Conservation (phyloP, 108 stramenopile genomes). For the Cylindrotheca closterium region DNA sequence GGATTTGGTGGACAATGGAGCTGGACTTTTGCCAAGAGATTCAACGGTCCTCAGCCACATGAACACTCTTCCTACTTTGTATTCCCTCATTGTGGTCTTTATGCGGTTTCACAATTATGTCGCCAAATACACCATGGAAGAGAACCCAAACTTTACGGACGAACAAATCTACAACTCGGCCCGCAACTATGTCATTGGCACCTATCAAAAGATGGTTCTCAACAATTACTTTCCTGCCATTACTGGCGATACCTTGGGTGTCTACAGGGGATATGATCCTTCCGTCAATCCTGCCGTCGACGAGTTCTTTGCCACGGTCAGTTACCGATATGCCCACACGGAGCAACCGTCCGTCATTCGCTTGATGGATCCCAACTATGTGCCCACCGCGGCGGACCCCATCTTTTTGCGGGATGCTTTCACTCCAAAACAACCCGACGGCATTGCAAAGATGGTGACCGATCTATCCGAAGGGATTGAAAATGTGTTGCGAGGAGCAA, state of each 20-base stretch:
- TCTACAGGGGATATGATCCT: conserved; percentile 18
- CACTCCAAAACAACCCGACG: neutral
- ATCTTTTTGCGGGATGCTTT: conserved; percentile 20
- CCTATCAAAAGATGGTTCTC: conserved; percentile 3
- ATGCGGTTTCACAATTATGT: conserved; percentile 15
- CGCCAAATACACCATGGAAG: neutral
- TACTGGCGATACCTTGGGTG: conserved; percentile 10
- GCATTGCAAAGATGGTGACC: neutral
- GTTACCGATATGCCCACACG: conserved; percentile 18
- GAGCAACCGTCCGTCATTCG: conserved; percentile 5
- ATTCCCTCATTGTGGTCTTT: neutral
- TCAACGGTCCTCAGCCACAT: neutral
- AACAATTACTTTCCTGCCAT: conserved; percentile 8
- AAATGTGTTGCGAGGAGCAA: conserved; percentile 4
- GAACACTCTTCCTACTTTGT: neutral
- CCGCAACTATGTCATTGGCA: conserved; percentile 3
- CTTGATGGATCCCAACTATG: neutral
- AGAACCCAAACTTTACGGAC: conserved; percentile 1
- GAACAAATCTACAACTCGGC: conserved; percentile 10
- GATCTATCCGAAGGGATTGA: neutral
- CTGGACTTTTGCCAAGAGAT: neutral
- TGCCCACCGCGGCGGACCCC: neutral
- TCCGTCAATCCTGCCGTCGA: conserved; percentile 14
- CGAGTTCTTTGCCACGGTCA: conserved; percentile 15
- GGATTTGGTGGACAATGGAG: neutral